Evolutionary conservation across 148 eudicot genomes (phyloP).

Genomic region (Pouteria glomerata): DNA sequence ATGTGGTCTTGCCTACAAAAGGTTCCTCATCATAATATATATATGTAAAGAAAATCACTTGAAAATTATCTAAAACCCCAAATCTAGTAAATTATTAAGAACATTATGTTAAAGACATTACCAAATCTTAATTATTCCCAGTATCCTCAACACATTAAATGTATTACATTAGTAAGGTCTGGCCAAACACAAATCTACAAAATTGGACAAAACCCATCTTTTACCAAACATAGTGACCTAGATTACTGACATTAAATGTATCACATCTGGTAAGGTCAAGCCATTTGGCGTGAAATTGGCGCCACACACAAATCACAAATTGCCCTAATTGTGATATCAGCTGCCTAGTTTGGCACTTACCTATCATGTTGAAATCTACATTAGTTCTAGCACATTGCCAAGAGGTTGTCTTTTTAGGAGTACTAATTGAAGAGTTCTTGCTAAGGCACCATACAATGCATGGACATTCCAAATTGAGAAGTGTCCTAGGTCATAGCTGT

Average conservation of each 20-base stretch:
- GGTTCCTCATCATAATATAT: too few species aligned
- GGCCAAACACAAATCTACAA: neutral
- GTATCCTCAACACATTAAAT: too few species aligned
- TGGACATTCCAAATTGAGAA: neutral
- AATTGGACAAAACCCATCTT: neutral
- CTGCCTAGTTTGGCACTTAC: neutral
- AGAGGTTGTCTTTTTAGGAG: neutral
- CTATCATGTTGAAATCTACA: neutral
- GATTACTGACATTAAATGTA: neutral
- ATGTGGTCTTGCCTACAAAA: too few species aligned
- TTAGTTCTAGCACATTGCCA: neutral
- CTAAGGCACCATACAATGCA: neutral
- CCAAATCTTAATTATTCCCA: too few species aligned
- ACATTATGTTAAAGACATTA: too few species aligned
- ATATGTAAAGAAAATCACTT: too few species aligned
- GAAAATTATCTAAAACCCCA: too few species aligned
- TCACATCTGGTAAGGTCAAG: neutral
- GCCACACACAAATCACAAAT: neutral
- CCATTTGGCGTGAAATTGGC: neutral
- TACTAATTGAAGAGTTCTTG: neutral
- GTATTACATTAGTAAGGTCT: too few species aligned
- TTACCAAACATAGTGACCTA: neutral
- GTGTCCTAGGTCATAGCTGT: neutral
- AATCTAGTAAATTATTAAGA: too few species aligned
- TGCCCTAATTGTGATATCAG: neutral